A percentile compares a stretch with the other conserved stretches of the same genome.
phyloP scores from a whole-genome alignment of 2,329 filamentous ascomycete species.

The Colletotrichum sp. region DNA sequence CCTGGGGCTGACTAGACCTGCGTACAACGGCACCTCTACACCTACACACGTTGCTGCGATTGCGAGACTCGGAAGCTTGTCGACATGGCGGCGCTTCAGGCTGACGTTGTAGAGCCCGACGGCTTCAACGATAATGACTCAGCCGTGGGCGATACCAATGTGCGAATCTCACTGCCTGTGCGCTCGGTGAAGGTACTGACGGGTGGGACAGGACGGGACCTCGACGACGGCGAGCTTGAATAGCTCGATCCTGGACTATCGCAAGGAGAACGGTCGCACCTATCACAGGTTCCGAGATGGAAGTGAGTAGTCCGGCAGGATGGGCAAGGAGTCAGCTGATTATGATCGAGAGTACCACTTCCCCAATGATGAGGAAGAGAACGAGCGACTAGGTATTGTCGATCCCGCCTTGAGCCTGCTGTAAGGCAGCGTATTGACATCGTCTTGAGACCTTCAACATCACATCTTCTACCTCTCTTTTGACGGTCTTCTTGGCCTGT shows the following conservation, averaged over 20 bases:
- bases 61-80: neutral
- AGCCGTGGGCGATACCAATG: neutral
- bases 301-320: neutral
- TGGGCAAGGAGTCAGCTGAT: neutral
- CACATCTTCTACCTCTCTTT: constrained; percentile 55
- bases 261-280: constrained; percentile 22
- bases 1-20: neutral
- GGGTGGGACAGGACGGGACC: neutral
- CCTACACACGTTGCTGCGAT: neutral
- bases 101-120: constrained; percentile 13
- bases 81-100: neutral
- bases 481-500: constrained; percentile 25
- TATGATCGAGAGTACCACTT: constrained; percentile 18
- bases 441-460: constrained; percentile 52
- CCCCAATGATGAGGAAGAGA: constrained; percentile 22
- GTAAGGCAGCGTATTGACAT: neutral
- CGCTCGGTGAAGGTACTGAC: neutral
- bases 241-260: constrained; percentile 33
- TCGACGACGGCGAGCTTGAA: constrained; percentile 33
- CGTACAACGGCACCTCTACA: neutral
- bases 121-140: constrained; percentile 18
- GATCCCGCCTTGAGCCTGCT: too few species aligned
- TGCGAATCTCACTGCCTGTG: neutral
- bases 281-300: constrained; percentile 26
- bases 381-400: constrained; percentile 12